Conservation (phyloP, 192 early-diverging fungal species). For the Phlyctochytrium bullatum region DNA sequence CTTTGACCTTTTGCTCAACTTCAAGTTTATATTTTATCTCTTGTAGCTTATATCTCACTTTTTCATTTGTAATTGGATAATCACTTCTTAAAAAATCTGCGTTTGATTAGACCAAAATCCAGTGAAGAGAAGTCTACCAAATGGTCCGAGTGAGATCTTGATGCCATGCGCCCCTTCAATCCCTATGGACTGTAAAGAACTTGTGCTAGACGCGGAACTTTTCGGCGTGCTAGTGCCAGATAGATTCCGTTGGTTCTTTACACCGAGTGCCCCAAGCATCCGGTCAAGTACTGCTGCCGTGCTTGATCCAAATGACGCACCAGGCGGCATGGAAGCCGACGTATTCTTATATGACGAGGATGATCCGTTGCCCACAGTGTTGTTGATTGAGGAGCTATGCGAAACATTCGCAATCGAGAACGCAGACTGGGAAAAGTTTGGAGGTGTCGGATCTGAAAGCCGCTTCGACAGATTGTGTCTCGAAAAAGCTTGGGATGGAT, state of each 20-base stretch:
- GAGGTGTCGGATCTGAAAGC: neutral
- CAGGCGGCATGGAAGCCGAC: neutral
- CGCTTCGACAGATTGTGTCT: neutral
- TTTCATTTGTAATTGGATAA: conserved; percentile 45
- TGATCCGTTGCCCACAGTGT: neutral
- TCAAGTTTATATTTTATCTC: conserved; percentile 90
- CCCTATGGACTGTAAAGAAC: conserved; percentile 21
- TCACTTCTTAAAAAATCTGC: conserved; percentile 49
- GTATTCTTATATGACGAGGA: neutral
- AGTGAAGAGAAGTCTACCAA: conserved; percentile 23
- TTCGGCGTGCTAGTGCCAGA: conserved; percentile 15
- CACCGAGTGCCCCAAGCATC: conserved; percentile 22
- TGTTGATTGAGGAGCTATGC: neutral
- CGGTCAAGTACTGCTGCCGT: conserved; percentile 14
- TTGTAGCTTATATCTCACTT: conserved; percentile 69
- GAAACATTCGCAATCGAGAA: neutral
- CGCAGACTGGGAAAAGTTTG: neutral
- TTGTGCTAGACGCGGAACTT: conserved; percentile 25
- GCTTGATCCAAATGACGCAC: neutral
- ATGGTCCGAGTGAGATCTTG: conserved; percentile 15
- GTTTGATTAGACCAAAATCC: neutral
- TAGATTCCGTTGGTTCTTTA: conserved; percentile 4
- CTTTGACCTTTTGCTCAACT: conserved; percentile 90
- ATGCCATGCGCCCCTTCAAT: neutral
- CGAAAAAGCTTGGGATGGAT: neutral